Conservation (phyloP, 768 basidiomycete genomes). For the Fibroporia radiculosa region DNA sequence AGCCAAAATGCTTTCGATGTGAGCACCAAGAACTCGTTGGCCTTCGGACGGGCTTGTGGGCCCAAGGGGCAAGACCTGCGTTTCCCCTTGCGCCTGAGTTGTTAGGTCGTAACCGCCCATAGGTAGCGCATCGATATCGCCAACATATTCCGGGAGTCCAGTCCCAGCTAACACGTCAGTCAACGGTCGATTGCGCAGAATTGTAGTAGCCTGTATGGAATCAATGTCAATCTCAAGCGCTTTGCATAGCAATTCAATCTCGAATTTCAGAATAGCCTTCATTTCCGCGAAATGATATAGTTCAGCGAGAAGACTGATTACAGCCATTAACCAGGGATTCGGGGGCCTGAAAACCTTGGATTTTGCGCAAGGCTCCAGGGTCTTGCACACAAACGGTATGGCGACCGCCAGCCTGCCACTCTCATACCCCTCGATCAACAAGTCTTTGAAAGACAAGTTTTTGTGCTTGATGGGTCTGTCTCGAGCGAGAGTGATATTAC, state of each 20-base stretch:
- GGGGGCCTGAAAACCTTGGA: conserved; percentile 93
- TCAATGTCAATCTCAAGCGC: conserved; percentile 83
- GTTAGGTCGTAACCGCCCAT: conserved; percentile 62
- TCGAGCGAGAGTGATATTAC: conserved; percentile 85
- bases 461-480: conserved; percentile 90
- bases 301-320: conserved; percentile 85
- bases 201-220: conserved; percentile 72
- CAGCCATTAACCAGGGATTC: conserved; percentile 98
- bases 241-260: conserved; percentile 96
- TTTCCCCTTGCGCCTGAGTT: conserved; percentile 41
- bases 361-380: conserved; percentile 81
- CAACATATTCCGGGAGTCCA: conserved; percentile 69
- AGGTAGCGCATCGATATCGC: conserved; percentile 72
- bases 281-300: conserved; percentile 97
- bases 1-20: conserved; percentile 75
- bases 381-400: conserved; percentile 97
- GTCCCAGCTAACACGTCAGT: conserved; percentile 50
- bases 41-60: conserved; percentile 53
- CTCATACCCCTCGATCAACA: conserved; percentile 95
- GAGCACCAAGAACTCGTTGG: conserved; percentile 61
- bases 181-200: conserved; percentile 72
- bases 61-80: conserved; percentile 56
- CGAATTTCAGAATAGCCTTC: conserved; percentile 95
- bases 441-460: conserved; percentile 93
- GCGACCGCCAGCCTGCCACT: conserved; percentile 85